Base-by-base conservation (phyloP, 192 early-diverging fungal species). In the Coemansia brasiliensis region DNA sequence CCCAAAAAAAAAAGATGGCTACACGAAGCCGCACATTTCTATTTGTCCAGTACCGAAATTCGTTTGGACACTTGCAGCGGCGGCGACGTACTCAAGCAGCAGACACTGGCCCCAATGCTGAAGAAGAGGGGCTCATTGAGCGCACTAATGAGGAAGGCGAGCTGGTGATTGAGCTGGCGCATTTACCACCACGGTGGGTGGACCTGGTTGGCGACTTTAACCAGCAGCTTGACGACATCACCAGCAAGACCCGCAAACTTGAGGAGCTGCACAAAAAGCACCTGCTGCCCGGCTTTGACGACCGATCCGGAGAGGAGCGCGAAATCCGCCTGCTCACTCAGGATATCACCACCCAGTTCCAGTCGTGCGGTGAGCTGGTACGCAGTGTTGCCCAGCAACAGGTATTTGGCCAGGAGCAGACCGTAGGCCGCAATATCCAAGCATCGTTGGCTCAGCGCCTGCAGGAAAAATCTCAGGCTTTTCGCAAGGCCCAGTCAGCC, bases 251-350 rank as follows among this genome's bases (percentile, higher is more conserved):
- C 16, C 67, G 59, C 37, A 48, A 81, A 18, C 83, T 98, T 7
- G 88, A 94, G 27, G 74, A 50, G 5, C 83, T 94, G 77, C 94
- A 98, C 73, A 90, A 87, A 60, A 89, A 89, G 57, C 90, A 94
- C 65, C 68, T 95, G 15, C 63, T 97, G 49, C 96, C 96, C 16
- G 95, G 95, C 26, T 98, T 98, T 58, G 92, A 95, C 54, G 95
- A 98, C 75, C 83, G 86, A 17, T 72, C 84, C 0, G 82, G 68
- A 3, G 90, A 92, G 64, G 89, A 92, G 63, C 77, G 81, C 49
- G 88, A 87, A 44, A 98, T 98, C 46, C 88, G 95, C 27, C 67
- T 71, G 18, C 66, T 94, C 41, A 94, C 94, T 5, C 82, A 87
- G 5, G 86, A 90, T 11, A 94, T 98, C 54, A 95, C 94, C 3